These are phyloP conservation scores for Teunomyces pallodes DNA, from an alignment of 805 yeast species.

Conservation along the genomic window DNA sequence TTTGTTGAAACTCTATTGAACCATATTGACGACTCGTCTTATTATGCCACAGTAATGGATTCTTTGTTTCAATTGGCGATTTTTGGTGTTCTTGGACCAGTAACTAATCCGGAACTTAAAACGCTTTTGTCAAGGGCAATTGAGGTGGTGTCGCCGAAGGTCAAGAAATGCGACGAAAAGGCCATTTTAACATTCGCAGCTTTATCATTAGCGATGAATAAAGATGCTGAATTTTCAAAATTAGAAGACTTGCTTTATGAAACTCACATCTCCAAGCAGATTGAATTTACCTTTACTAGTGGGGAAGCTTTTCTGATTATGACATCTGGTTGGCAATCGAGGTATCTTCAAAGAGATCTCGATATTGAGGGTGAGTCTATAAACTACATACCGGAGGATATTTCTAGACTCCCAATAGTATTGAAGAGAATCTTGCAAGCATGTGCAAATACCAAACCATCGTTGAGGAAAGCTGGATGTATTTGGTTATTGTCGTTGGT, in stretches of 20 bases:
- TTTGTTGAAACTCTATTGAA: slow-evolving; percentile 5
- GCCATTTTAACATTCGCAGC: slow-evolving; percentile 57
- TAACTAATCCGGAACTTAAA: slow-evolving; percentile 8
- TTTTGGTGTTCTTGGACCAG: slow-evolving; percentile 47
- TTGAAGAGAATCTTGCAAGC: slow-evolving; percentile 50
- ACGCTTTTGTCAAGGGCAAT: slow-evolving; percentile 18
- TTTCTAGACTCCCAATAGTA: slow-evolving; percentile 28
- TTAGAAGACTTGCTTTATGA: slow-evolving; percentile 51
- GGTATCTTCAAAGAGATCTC: slow-evolving; percentile 45
- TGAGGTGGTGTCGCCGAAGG: slow-evolving; percentile 32
- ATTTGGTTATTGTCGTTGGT: slow-evolving; percentile 81
- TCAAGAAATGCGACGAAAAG: slow-evolving; percentile 57
- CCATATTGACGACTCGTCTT: slow-evolving; percentile 17
- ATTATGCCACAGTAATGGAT: slow-evolving; percentile 31
- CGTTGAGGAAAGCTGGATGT: slow-evolving; percentile 71
- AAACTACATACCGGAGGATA: slow-evolving; percentile 16
- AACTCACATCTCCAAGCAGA: slow-evolving; percentile 62
- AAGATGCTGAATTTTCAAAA: slow-evolving; percentile 13
- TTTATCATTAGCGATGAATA: slow-evolving; percentile 42
- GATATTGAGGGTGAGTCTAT: slow-evolving; percentile 48
- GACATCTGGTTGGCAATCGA: slow-evolving; percentile 75
- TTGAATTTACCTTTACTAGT: slow-evolving; percentile 71
- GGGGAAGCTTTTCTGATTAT: slow-evolving; percentile 81
- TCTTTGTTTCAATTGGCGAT: slow-evolving; percentile 42
- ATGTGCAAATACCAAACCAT: slow-evolving; percentile 67